Evolutionary conservation across 2,329 filamentous ascomycete genomes (phyloP).

Genomic region (Nothopassalora personata): DNA sequence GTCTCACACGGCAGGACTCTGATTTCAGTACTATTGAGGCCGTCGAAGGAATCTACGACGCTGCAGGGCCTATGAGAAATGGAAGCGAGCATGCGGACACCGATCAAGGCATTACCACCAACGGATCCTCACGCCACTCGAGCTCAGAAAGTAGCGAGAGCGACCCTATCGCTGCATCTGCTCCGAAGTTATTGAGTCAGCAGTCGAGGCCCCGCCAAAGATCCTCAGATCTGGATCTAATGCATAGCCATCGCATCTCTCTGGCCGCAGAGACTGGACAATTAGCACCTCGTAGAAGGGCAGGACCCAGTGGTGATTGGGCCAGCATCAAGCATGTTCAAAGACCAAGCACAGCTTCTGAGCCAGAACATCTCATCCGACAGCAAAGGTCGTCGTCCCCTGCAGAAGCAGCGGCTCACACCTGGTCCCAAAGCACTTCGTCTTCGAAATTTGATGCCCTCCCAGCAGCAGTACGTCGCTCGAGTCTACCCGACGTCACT

Average conservation of each 20-base stretch:
- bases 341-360: not conserved
- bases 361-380: conserved; percentile 11
- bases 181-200: conserved; percentile 22
- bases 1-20: conserved; percentile 30
- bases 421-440: conserved; percentile 8
- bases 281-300: conserved; percentile 30
- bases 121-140: conserved; percentile 20
- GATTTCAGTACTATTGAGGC: conserved; percentile 30
- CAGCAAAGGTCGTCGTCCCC: conserved; percentile 5
- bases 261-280: conserved; percentile 49
- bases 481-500: conserved; percentile 30
- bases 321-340: conserved; percentile 6
- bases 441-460: conserved; percentile 23
- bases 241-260: conserved; percentile 45
- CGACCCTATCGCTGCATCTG: conserved; percentile 23
- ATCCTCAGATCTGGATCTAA: conserved; percentile 32
- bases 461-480: conserved; percentile 23
- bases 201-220: conserved; percentile 15
- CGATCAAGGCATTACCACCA: conserved; percentile 17
- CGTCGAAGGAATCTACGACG: conserved; percentile 25
- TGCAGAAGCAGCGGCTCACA: not conserved
- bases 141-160: conserved; percentile 20
- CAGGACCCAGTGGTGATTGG: conserved; percentile 16
- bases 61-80: conserved; percentile 21
- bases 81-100: not conserved